phyloP scores from a whole-genome alignment of 805 yeast genomes.

The Saturnispora besseyi region DNA sequence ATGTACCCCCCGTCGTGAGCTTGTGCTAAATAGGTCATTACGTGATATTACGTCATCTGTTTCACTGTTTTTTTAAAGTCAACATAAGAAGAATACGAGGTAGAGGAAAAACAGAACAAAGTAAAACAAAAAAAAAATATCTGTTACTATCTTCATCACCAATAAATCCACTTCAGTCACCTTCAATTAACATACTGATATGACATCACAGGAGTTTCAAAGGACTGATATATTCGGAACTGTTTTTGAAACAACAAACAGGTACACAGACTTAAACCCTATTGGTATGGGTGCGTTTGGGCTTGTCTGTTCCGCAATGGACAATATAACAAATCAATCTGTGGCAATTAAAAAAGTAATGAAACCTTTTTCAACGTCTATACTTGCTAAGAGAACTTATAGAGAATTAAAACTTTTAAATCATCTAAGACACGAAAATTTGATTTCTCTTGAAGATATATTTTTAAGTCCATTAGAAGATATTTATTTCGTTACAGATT shows the following conservation, averaged over 20 bases:
- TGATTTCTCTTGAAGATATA: constrained; percentile 87
- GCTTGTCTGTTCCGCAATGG: constrained; percentile 91
- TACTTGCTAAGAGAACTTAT: constrained; percentile 91
- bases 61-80: no score
- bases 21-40: no score
- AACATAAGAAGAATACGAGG: no score
- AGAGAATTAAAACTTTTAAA: constrained; percentile 90
- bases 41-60: no score
- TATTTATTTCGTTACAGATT: constrained; percentile 90
- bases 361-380: constrained; percentile 95
- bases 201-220: constrained; percentile 33
- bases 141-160: neutral
- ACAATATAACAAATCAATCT: constrained; percentile 79
- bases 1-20: no score
- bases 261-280: constrained; percentile 89
- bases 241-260: constrained; percentile 82
- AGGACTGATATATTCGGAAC: constrained; percentile 94
- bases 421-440: constrained; percentile 89
- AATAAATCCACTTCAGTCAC: neutral
- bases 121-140: neutral
- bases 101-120: no score
- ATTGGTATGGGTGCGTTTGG: constrained; percentile 99
- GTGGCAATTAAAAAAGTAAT: constrained; percentile 97
- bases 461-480: constrained; percentile 93
- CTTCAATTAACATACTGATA: neutral